Evolutionary conservation across 2,329 filamentous ascomycete species (phyloP).

Genomic region (Leptoxyphium fumago): DNA sequence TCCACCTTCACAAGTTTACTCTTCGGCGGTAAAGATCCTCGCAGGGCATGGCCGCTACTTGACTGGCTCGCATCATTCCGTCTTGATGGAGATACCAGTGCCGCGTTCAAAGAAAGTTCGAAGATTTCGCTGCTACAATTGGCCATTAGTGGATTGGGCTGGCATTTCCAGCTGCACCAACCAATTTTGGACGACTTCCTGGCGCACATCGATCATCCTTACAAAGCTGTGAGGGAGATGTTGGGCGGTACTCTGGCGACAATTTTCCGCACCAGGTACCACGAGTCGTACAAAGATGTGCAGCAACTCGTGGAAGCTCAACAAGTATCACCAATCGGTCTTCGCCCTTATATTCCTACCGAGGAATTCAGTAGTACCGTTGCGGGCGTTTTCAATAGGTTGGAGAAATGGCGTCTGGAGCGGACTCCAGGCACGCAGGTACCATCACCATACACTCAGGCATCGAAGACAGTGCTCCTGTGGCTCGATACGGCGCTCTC

Average conservation of each 20-base stretch:
- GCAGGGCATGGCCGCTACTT: constrained; percentile 72
- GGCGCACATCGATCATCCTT: constrained; percentile 84
- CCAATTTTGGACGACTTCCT: constrained; percentile 84
- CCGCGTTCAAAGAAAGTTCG: constrained; percentile 96
- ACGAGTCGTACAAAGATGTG: constrained; percentile 82
- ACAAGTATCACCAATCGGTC: constrained; percentile 70
- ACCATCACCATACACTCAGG: constrained; percentile 85
- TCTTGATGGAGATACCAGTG: constrained; percentile 86
- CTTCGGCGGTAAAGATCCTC: constrained; percentile 76
- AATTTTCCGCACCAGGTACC: constrained; percentile 82
- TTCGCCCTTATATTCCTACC: constrained; percentile 65
- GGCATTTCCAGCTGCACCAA: constrained; percentile 87
- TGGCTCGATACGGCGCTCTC: constrained; percentile 89
- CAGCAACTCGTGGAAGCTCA: constrained; percentile 61
- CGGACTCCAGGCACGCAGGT: constrained; percentile 79
- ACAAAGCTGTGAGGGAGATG: constrained; percentile 90
- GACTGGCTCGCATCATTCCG: constrained; percentile 72
- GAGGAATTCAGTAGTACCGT: constrained; percentile 61
- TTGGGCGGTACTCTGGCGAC: constrained; percentile 81
- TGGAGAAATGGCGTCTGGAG: constrained; percentile 79
- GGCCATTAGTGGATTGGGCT: constrained; percentile 72
- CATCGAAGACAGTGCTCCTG: constrained; percentile 85
- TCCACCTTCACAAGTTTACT: constrained; percentile 83
- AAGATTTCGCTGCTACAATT: constrained; percentile 88
- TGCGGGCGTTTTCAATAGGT: constrained; percentile 56